Evolutionary conservation across 345 rosid genomes (phyloP), one percentile per base, ranked within the genome.

Genomic region (Sonneratia caseolaris): DNA sequence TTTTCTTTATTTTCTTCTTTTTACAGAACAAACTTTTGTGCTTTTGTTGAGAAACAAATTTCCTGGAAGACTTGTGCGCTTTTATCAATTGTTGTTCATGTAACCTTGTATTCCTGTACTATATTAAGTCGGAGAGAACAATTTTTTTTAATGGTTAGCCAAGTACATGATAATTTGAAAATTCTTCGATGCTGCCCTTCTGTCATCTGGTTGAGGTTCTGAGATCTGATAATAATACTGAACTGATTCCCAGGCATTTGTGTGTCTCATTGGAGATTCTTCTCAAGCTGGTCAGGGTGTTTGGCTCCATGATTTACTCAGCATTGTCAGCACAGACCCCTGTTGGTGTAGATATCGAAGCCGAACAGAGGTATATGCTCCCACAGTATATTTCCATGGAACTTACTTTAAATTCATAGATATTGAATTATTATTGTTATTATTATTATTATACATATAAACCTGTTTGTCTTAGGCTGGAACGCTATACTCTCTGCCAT

Each of bases 281-380:
- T 78, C 91, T 96, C 59, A 96, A 88, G 87, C 86, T 96, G 76
- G 87, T 96, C 71, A 86, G 98, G 80, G 83, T 81, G 62, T 96
- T 86, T 74, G 97, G 98, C 67, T 81, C 89, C 18, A 78, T 86
- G 85, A 83, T 96, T 51, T 91, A 92, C 82, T 83, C 97, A 36
- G 84, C 96, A 14, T 65, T 92, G 38, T 92, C 91, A 4, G 93
- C 98, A 76, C 83, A 96, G 55, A 72, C 89, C 70, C 80, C 97
- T 64, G 94, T 92, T 75, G 99, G 99, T 66, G 91, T 96, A 71
- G 98, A 96, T 79, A 89, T 96, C 68, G 99, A 96, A 86, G 98
- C 97, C 56, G 98, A 96, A 76, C 94, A 88, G 79, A 96, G 99
- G 99, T 91, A 67, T 36, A 81, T 69, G 19, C 27, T 43, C 36